Evolutionary conservation across 108 stramenopile genomes (phyloP).

Genomic region (Pseudonitzschia delicatissima): DNA sequence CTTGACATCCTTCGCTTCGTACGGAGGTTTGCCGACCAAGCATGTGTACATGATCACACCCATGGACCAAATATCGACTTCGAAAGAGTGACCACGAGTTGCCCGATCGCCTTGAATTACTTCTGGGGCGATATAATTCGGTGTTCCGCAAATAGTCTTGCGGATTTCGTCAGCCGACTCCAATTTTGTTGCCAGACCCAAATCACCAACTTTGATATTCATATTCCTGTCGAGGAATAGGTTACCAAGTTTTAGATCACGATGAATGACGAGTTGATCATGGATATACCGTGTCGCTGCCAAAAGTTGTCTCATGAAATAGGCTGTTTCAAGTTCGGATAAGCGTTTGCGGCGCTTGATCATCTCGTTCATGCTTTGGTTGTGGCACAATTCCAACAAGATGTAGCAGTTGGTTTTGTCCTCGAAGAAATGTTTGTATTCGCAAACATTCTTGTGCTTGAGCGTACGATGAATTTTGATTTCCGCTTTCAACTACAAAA

Average conservation of each 20-base stretch:
- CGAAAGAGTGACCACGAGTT: conserved; percentile 91
- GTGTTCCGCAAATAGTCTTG: conserved; percentile 98
- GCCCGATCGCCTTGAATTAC: conserved; percentile 88
- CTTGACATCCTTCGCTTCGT: conserved; percentile 97
- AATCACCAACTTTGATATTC: conserved; percentile 91
- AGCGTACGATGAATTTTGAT: conserved; percentile 97
- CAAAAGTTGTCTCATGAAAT: conserved; percentile 80
- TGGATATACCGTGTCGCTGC: conserved; percentile 92
- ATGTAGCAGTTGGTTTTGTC: conserved; percentile 96
- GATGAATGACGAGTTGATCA: conserved; percentile 89
- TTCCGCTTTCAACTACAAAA: conserved; percentile 91
- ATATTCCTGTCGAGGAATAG: conserved; percentile 88
- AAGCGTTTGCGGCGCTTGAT: conserved; percentile 88
- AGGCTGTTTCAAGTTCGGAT: conserved; percentile 85
- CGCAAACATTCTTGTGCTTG: conserved; percentile 89
- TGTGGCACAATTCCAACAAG: conserved; percentile 95
- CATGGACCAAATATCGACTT: conserved; percentile 98
- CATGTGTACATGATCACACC: conserved; percentile 97
- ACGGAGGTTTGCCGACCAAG: conserved; percentile 96
- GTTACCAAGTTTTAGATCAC: conserved; percentile 99
- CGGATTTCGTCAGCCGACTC: conserved; percentile 82
- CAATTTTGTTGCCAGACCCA: conserved; percentile 94
- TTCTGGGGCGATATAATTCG: conserved; percentile 99
- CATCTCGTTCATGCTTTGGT: conserved; percentile 94
- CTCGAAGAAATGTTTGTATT: conserved; percentile 98